These are phyloP conservation scores for Termitomyces heimii DNA, from an alignment of 768 basidiomycete species.

Conservation along the genomic window DNA sequence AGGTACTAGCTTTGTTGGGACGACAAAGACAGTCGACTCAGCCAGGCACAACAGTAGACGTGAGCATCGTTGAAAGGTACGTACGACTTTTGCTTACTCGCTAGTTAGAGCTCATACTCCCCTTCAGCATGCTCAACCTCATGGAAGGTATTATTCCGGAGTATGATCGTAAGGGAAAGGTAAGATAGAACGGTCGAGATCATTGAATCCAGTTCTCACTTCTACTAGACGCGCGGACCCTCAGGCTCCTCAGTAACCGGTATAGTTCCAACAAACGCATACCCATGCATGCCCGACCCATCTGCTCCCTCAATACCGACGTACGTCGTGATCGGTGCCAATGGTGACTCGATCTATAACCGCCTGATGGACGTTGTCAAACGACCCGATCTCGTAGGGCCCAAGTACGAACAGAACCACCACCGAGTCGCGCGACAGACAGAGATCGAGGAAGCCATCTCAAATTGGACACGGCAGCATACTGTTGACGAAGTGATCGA, in stretches of 20 bases:
- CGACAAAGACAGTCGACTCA: slow-evolving; percentile 32
- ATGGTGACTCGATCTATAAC: slow-evolving; percentile 64
- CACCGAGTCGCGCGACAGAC: slow-evolving; percentile 59
- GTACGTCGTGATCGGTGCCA: slow-evolving; percentile 69
- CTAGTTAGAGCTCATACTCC: not conserved
- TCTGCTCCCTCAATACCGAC: slow-evolving; percentile 33
- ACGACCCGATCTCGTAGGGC: slow-evolving; percentile 53
- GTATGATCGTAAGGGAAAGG: slow-evolving; percentile 67
- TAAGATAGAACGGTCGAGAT: slow-evolving; percentile 14
- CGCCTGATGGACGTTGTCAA: slow-evolving; percentile 58
- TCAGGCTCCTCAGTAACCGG: slow-evolving; percentile 74
- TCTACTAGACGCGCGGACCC: slow-evolving; percentile 52
- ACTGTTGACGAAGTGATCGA: slow-evolving; percentile 49
- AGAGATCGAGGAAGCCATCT: slow-evolving; percentile 60
- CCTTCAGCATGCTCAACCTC: slow-evolving; percentile 59
- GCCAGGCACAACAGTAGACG: slow-evolving; percentile 57
- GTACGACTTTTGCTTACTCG: not conserved
- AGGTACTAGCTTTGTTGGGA: slow-evolving; percentile 54
- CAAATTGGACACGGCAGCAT: slow-evolving; percentile 47
- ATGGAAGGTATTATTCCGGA: slow-evolving; percentile 78
- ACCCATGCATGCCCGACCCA: slow-evolving; percentile 53
- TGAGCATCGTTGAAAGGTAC: slow-evolving; percentile 70
- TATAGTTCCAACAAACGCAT: slow-evolving; percentile 72
- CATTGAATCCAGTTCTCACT: not conserved
- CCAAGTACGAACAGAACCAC: slow-evolving; percentile 47